These are phyloP conservation scores for Udeniomyces megalosporus DNA, from an alignment of 768 basidiomycete genomes.

Conservation along the genomic window DNA sequence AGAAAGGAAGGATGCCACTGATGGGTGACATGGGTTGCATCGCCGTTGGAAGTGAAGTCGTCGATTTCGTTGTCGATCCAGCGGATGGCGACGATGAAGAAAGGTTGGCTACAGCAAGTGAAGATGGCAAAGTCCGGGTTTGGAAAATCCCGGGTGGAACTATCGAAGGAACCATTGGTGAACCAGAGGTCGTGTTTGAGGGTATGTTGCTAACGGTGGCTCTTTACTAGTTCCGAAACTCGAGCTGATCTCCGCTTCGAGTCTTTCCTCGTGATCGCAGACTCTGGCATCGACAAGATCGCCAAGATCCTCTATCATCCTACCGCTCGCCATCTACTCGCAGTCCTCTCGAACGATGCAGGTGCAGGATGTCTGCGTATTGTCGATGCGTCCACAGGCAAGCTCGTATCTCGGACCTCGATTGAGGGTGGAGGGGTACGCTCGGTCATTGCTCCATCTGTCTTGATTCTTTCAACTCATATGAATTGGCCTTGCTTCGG, in stretches of 20 bases:
- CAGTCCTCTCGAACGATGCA: conserved; percentile 27
- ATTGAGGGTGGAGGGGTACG: conserved; percentile 22
- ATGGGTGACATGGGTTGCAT: conserved; percentile 22
- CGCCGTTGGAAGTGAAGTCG: conserved; percentile 24
- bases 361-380: conserved; percentile 15
- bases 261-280: background rate
- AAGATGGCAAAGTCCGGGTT: conserved; percentile 27
- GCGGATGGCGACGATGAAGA: conserved; percentile 11
- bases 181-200: conserved; percentile 17
- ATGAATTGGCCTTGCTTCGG: too few relatives aligned
- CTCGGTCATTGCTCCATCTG: background rate
- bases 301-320: conserved; percentile 27
- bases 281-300: conserved; percentile 24
- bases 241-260: background rate
- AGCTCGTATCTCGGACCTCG: conserved; percentile 11
- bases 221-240: too few relatives aligned
- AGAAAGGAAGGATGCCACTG: conserved; percentile 26
- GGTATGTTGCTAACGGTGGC: conserved; percentile 29
- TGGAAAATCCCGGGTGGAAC: conserved; percentile 22
- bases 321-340: conserved; percentile 25
- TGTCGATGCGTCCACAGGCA: conserved; percentile 7
- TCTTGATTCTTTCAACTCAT: too few relatives aligned
- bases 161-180: conserved; percentile 19
- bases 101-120: conserved; percentile 25
- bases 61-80: conserved; percentile 27